Evolutionary conservation across 495 filamentous ascomycete species (phyloP), one percentile per base, ranked within the genome.

Genomic region (Penicillium taxi): DNA sequence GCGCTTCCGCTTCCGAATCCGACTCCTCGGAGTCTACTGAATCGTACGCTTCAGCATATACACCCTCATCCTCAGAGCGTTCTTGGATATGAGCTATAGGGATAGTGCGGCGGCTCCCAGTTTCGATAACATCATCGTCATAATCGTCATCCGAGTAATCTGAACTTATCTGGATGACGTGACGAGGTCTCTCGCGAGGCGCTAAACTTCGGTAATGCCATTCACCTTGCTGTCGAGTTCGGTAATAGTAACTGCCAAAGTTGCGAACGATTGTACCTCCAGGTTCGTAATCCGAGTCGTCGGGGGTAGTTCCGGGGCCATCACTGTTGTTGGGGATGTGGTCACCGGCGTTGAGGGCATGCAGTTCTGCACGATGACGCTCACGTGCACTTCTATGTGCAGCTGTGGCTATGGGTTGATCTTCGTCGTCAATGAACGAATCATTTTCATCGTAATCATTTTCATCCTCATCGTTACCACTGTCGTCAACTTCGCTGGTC

Each of bases 381-480:
- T 14, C 18, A 12, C 17, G 38, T 21, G 34, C 7, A 13, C 18
- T 23, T 9, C 35, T 42, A 4, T 45, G 30, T 9, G 45, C 42
- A n/a, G n/a, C n/a, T n/a, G n/a, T n/a, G n/a, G n/a, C n/a, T n/a
- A n/a, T n/a, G n/a, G n/a, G n/a, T n/a, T 47, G 42, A 33, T 59
- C 43, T 24, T 59, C 61, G 18, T 68, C 56, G 26, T 64, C 63
- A 27, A 69, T 61, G 25, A 70, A 67, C 7, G 55, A 60, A 29
- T 66, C 58, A 42, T 55, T 49, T 13, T 69, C 64, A 19, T 58
- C 54, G 26, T 59, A 53, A 12, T 54, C 56, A 16, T 11, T 49
- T 55, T 43, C 58, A 28, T 66, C 64, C 1, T 65, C 62, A 3
- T 45, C 56, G 22, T 57, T 56, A 0, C 64, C 60, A 3, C 54